Evolutionary conservation across 495 filamentous ascomycete genomes (phyloP).

Genomic region (Cercophora newfieldiana): DNA sequence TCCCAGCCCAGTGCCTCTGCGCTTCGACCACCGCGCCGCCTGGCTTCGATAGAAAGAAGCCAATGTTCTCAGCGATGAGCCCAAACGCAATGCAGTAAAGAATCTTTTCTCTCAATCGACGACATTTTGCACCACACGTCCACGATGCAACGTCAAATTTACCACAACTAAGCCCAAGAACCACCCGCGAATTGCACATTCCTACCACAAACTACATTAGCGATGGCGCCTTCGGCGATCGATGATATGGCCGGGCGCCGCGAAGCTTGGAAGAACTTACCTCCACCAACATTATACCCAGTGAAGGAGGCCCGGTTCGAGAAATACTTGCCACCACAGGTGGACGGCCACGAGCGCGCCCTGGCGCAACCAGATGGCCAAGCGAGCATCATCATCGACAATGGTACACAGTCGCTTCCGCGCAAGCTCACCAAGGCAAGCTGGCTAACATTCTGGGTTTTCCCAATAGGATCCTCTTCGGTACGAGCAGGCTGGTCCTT

Average conservation of each 20-base stretch:
- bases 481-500: conserved; percentile 96
- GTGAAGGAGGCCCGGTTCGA: conserved; percentile 78
- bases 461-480: conserved; percentile 69
- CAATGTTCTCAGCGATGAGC: neutral
- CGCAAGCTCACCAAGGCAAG: neutral
- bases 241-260: conserved; percentile 36
- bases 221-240: conserved; percentile 48
- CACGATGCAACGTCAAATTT: conserved; percentile 15
- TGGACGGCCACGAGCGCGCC: conserved; percentile 66
- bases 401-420: conserved; percentile 60
- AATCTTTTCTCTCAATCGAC: neutral
- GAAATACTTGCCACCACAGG: conserved; percentile 65
- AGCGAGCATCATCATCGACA: conserved; percentile 94
- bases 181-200: neutral
- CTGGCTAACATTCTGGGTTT: conserved; percentile 15
- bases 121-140: neutral
- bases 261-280: conserved; percentile 43
- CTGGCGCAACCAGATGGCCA: conserved; percentile 45
- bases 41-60: neutral
- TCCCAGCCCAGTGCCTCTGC: neutral
- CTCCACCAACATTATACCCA: conserved; percentile 46
- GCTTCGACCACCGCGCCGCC: neutral
- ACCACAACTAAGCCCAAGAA: neutral
- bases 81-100: neutral
- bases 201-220: neutral